A percentile compares a stretch with the other conserved stretches of the same genome.
These are phyloP conservation scores for Pseudocercospora crystallina DNA, from an alignment of 2,329 filamentous ascomycete species.

Conservation along the genomic window DNA sequence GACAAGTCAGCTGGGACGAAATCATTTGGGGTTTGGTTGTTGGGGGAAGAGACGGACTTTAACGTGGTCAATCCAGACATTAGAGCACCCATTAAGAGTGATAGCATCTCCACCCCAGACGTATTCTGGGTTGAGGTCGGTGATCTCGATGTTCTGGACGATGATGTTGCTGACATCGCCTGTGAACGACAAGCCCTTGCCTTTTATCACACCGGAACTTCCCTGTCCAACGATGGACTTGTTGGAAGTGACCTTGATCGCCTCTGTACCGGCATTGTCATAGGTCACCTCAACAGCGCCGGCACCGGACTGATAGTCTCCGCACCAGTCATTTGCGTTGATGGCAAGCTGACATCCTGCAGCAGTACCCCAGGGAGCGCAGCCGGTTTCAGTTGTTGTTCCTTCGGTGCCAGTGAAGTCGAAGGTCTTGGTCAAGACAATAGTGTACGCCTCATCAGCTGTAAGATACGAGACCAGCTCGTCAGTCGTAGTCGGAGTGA, in stretches of 20 bases:
- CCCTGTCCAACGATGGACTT: constrained; percentile 45
- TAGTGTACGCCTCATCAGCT: constrained; percentile 55
- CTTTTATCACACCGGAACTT: constrained; percentile 41
- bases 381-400: constrained; percentile 53
- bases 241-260: constrained; percentile 41
- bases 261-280: constrained; percentile 55
- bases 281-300: constrained; percentile 40
- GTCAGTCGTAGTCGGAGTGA: constrained; percentile 39
- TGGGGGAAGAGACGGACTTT: constrained; percentile 30
- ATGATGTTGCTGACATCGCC: constrained; percentile 55
- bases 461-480: constrained; percentile 62
- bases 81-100: constrained; percentile 36
- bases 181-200: constrained; percentile 42
- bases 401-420: constrained; percentile 60
- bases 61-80: constrained; percentile 40
- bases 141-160: constrained; percentile 44
- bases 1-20: not conserved
- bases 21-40: constrained; percentile 46
- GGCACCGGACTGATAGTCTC: constrained; percentile 12
- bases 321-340: constrained; percentile 60
- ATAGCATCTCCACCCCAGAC: constrained; percentile 43
- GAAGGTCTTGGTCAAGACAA: constrained; percentile 56
- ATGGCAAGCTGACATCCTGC: constrained; percentile 56
- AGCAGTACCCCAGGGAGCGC: constrained; percentile 48
- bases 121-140: constrained; percentile 39